Percentiles rank a stretch among this genome's conserved stretches.
Conservation (phyloP, 83 land plant species). For the Diphasiastrum complanatum region DNA sequence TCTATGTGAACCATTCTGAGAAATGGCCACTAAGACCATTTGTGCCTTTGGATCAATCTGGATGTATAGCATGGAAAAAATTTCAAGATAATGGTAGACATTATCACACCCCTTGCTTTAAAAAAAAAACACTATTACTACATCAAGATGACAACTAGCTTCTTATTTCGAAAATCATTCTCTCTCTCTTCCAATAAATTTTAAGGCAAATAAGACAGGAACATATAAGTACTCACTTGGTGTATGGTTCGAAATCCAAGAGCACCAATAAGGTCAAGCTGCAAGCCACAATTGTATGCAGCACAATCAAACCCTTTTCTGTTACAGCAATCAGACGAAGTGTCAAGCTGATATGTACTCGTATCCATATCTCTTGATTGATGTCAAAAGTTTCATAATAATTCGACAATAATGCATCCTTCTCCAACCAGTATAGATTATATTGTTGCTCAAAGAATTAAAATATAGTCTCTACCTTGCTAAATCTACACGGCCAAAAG, state of each 20-base stretch:
- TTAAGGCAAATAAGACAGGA: not conserved
- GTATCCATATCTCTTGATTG: too few species aligned
- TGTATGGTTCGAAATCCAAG: conserved; percentile 75
- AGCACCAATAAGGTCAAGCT: conserved; percentile 64
- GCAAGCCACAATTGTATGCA: conserved; percentile 52
- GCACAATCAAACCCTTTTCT: conserved; percentile 48
- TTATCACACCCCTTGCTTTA: not conserved
- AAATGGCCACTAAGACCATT: conserved; percentile 56
- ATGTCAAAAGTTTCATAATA: too few species aligned
- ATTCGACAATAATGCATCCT: too few species aligned
- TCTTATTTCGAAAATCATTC: too few species aligned
- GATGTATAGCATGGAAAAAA: not conserved
- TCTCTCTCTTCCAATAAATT: too few species aligned
- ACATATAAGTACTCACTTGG: conserved; percentile 43
- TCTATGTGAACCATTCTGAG: conserved; percentile 8
- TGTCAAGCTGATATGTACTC: too few species aligned
- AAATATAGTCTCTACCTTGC: conserved; percentile 42
- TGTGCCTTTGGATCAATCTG: conserved; percentile 87
- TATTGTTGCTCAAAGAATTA: not conserved
- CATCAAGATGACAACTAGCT: not conserved
- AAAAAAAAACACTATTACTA: not conserved
- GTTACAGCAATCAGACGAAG: too few species aligned
- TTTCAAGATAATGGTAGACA: not conserved
- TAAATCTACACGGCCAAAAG: conserved; percentile 55
- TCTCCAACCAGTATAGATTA: not conserved